A percentile compares a stretch with the other conserved stretches of the same genome.
Evolutionary conservation across 129 eudicot species (phyloP).

Genomic region (Flaveria ramosissima): DNA sequence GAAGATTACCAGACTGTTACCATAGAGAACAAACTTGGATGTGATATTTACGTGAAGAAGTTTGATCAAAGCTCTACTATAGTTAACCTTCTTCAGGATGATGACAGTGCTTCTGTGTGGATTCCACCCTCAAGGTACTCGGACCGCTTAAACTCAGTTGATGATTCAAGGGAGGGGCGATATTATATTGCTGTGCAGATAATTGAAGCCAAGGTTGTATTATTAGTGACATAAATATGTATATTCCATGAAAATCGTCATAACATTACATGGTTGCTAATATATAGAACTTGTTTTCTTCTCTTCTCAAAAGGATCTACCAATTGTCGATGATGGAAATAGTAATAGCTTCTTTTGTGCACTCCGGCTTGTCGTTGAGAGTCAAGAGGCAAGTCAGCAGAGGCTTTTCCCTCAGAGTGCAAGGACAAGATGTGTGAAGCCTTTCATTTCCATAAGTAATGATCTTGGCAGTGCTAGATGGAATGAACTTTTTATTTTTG

Average conservation of each 20-base stretch:
- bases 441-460: conserved; percentile 40
- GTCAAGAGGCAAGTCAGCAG: conserved; percentile 78
- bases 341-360: conserved; percentile 92
- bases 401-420: conserved; percentile 98
- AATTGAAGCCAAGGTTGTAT: conserved; percentile 78
- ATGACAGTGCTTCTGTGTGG: conserved; percentile 64
- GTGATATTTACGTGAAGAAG: conserved; percentile 77
- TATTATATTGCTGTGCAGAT: conserved; percentile 76
- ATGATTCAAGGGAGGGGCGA: conserved; percentile 76
- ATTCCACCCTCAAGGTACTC: conserved; percentile 88
- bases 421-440: conserved; percentile 88
- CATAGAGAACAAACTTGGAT: conserved; percentile 90
- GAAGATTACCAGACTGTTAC: conserved; percentile 79
- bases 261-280: conserved; percentile 8
- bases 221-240: conserved; percentile 7
- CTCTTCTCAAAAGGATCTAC: conserved; percentile 65
- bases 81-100: conserved; percentile 45
- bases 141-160: conserved; percentile 71
- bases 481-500: conserved; percentile 97
- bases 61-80: conserved; percentile 49
- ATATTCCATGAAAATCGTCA: neutral
- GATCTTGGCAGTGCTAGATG: conserved; percentile 74
- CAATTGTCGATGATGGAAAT: conserved; percentile 86
- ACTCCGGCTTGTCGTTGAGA: conserved; percentile 81
- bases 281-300: conserved; percentile 8